These are phyloP conservation scores for Daldinia bambusicola DNA, from an alignment of 495 filamentous ascomycete genomes.

Conservation along the genomic window DNA sequence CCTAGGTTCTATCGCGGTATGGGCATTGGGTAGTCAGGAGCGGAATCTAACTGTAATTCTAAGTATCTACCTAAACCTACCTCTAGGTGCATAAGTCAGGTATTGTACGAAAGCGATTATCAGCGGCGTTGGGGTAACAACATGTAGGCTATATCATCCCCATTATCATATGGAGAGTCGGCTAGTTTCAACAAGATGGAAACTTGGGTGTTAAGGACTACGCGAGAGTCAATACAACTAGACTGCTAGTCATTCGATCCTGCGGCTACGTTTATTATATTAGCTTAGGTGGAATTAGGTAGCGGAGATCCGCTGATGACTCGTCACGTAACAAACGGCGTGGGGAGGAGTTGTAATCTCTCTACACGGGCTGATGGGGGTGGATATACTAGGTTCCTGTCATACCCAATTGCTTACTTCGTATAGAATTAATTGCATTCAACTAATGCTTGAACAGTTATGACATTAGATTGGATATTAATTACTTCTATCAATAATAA, in stretches of 20 bases:
- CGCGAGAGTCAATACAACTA: not conserved
- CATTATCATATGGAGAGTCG: too few relatives aligned
- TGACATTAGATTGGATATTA: not conserved
- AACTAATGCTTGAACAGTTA: not conserved
- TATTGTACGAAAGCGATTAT: too few relatives aligned
- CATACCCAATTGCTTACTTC: not conserved
- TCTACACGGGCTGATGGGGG: not conserved
- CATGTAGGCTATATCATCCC: too few relatives aligned
- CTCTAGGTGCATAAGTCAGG: too few relatives aligned
- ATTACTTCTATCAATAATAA: not conserved
- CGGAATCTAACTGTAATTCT: too few relatives aligned
- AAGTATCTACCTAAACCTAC: too few relatives aligned
- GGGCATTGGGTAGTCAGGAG: too few relatives aligned
- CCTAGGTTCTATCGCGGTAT: not conserved
- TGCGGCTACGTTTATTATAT: not conserved
- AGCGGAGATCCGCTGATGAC: not conserved
- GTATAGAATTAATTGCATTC: not conserved
- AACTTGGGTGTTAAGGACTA: not conserved
- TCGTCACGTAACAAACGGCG: not conserved
- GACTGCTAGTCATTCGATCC: not conserved
- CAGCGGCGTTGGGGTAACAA: too few relatives aligned
- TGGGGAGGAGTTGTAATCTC: not conserved
- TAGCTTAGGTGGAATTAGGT: not conserved
- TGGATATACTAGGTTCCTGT: not conserved
- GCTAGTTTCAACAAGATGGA: too few relatives aligned